Percentiles rank a stretch among this genome's conserved stretches.
These are phyloP conservation scores for Cajanus cajan DNA, from an alignment of 306 rosid genomes.

Conservation along the genomic window DNA sequence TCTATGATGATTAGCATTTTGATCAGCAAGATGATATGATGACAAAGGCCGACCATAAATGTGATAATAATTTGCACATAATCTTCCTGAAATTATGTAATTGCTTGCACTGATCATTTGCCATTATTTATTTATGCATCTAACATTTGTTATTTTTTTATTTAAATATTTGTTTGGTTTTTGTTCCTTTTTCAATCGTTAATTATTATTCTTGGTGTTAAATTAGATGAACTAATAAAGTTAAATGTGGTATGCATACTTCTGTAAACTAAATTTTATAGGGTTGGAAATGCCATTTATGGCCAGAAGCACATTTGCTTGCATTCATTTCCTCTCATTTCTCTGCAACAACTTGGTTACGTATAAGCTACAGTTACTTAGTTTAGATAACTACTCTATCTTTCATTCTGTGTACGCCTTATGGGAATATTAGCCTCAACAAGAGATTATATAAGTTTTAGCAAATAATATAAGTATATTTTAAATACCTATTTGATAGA, in stretches of 20 bases:
- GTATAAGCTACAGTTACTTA: background rate
- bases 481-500: background rate
- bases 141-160: background rate
- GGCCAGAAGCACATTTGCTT: conserved; percentile 20
- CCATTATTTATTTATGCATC: background rate
- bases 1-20: background rate
- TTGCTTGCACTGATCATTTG: background rate
- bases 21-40: conserved; percentile 12
- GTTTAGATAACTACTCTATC: background rate
- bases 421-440: background rate
- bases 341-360: conserved; percentile 2
- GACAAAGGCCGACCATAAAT: conserved; percentile 18
- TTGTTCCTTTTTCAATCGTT: background rate
- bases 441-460: conserved; percentile 15
- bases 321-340: background rate
- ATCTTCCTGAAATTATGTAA: conserved; percentile 1
- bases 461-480: background rate
- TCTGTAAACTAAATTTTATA: conserved; percentile 1
- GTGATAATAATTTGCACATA: conserved; percentile 14
- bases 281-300: conserved; percentile 5
- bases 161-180: background rate
- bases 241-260: background rate
- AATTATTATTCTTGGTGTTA: conserved; percentile 1
- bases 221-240: conserved; percentile 5
- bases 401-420: background rate